Base-by-base conservation (phyloP, 2,329 filamentous ascomycete species). In the Bisporella sp. region DNA sequence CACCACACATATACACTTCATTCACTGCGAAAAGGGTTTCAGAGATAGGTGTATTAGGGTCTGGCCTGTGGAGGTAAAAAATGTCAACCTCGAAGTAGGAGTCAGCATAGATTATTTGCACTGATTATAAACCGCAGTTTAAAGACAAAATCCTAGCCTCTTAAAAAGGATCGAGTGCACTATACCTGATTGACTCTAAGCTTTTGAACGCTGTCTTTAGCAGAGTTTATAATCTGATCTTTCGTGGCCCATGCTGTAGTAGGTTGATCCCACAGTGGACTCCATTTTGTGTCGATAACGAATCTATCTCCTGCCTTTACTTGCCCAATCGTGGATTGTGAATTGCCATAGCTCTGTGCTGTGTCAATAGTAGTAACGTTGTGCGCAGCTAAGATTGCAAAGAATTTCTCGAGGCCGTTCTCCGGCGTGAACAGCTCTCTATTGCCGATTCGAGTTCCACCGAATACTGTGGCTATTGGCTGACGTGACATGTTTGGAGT, bases 1-100 rank as follows among this genome's bases (percentile, higher is more conserved):
- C 91, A 56, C 89, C 88, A 5, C 12, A 79, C 69, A 88, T 87
- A 73, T 93, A 87, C 48, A 95, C 70, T 68, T 88, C 80, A 65
- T 95, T 79, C 52, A 89, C 73, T 5, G 83, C 85, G 61, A 81
- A 77, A 30, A 95, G 74, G 0, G 89, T 92, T 67, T 91, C 84
- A 5, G 80, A 79, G 60, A 95, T 92, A 0, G 84, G 84, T 1
- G 82, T 77, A 1, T 72, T 77, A 8, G 82, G 78, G 61, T 80
- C 76, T 5, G 85, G 74, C 4, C 83, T 84, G 65, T 89, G 85
- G n/a, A 89, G 73, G 64, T 89, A 89, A 65, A 84, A 82, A 54
- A 87, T 85, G 66, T 92, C 88, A 11, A 92, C 78, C 45, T 51
- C 6, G n/a, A 6, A 29, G 4, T 21, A 3, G 21, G 21, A 21